These are phyloP conservation scores for Kitagawia praeruptora DNA, from an alignment of 129 eudicot genomes.

Conservation along the genomic window DNA sequence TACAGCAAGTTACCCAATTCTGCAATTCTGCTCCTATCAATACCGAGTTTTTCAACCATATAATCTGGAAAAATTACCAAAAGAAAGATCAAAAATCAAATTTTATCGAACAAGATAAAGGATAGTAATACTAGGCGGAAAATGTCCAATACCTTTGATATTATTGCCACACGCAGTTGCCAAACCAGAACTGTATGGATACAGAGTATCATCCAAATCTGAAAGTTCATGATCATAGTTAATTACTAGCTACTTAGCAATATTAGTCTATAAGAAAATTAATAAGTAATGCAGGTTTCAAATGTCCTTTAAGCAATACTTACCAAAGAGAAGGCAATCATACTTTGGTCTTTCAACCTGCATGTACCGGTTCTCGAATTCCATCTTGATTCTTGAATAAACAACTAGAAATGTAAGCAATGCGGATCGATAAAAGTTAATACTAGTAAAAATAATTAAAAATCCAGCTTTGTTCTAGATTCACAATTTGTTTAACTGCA, in stretches of 20 bases:
- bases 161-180: slow-evolving; percentile 54
- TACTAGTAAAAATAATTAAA: neutral
- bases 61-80: slow-evolving; percentile 40
- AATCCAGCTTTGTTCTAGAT: neutral
- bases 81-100: slow-evolving; percentile 3
- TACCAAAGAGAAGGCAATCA: slow-evolving; percentile 91
- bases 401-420: slow-evolving; percentile 22
- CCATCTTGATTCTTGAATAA: slow-evolving; percentile 53
- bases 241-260: neutral
- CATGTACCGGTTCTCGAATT: slow-evolving; percentile 38
- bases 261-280: neutral
- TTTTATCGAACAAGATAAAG: neutral
- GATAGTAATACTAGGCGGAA: neutral
- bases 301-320: neutral
- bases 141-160: slow-evolving; percentile 51
- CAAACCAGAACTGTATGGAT: slow-evolving; percentile 76
- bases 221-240: slow-evolving; percentile 5
- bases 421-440: slow-evolving; percentile 4
- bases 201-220: slow-evolving; percentile 94
- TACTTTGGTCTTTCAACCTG: slow-evolving; percentile 60
- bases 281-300: neutral
- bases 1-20: slow-evolving; percentile 62
- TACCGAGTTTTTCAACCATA: slow-evolving; percentile 85
- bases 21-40: slow-evolving; percentile 46
- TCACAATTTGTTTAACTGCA: neutral